These are phyloP conservation scores for Scedosporium apiospermum DNA, from an alignment of 2,329 filamentous ascomycete species.

Conservation along the genomic window DNA sequence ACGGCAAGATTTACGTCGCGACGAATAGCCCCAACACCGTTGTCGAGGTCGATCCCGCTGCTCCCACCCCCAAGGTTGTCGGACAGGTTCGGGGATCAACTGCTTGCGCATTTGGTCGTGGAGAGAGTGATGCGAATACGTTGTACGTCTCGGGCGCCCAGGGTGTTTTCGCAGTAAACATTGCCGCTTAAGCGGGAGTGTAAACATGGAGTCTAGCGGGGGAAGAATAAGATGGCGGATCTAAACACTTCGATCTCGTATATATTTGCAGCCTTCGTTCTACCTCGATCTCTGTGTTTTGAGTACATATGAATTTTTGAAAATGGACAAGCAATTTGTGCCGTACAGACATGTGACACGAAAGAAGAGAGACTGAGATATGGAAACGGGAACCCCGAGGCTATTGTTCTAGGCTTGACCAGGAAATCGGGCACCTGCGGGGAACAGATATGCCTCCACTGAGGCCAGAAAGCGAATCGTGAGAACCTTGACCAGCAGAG, in stretches of 20 bases:
- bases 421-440: no score
- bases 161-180: conserved; percentile 1
- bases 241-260: neutral
- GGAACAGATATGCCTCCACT: no score
- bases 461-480: no score
- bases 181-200: neutral
- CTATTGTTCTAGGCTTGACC: no score
- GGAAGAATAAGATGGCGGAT: neutral
- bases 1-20: conserved; percentile 2
- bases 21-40: conserved; percentile 4
- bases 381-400: no score
- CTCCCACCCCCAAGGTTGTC: neutral
- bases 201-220: neutral
- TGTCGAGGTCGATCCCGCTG: neutral
- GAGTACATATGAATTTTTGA: neutral
- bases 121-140: neutral
- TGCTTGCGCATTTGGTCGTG: neutral
- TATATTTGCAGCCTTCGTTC: neutral
- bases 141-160: neutral
- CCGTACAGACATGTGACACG: no score
- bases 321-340: neutral
- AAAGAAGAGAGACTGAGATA: no score
- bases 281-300: neutral
- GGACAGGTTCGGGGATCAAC: conserved; percentile 4
- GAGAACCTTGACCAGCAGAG: no score